These are phyloP conservation scores for Gracilaria domingensis DNA, from an alignment of 23 red algal species.

Conservation along the genomic window DNA sequence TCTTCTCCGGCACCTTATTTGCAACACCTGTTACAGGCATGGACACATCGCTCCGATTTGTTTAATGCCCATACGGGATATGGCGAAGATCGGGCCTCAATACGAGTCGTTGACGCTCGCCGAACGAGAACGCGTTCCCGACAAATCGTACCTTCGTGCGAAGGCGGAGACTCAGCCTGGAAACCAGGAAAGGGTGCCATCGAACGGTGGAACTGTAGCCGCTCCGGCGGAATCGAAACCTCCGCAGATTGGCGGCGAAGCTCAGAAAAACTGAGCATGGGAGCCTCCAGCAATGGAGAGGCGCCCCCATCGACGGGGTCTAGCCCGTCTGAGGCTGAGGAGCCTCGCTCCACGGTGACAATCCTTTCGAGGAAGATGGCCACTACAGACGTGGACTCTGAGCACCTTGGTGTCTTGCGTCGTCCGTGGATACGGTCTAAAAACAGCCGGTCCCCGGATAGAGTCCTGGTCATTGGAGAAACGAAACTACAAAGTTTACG, in stretches of 20 bases:
- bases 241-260: neutral
- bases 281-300: neutral
- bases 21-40: too few species aligned
- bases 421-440: neutral
- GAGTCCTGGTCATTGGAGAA: constrained; percentile 1
- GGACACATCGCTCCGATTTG: too few species aligned
- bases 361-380: neutral
- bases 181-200: neutral
- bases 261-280: neutral
- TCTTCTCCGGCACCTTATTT: too few species aligned
- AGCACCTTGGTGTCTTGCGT: neutral
- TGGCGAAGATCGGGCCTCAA: neutral
- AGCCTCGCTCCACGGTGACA: neutral
- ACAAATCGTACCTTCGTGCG: neutral
- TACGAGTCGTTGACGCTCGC: constrained; percentile 15
- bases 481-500: constrained; percentile 7
- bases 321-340: neutral
- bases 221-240: neutral
- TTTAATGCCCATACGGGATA: too few species aligned
- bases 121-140: neutral
- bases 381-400: neutral
- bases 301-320: neutral
- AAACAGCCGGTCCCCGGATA: neutral
- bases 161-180: neutral
- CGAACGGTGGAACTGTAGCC: neutral